These are phyloP conservation scores for Pelargonium australe DNA, from an alignment of 441 rosid species.

Conservation along the genomic window DNA sequence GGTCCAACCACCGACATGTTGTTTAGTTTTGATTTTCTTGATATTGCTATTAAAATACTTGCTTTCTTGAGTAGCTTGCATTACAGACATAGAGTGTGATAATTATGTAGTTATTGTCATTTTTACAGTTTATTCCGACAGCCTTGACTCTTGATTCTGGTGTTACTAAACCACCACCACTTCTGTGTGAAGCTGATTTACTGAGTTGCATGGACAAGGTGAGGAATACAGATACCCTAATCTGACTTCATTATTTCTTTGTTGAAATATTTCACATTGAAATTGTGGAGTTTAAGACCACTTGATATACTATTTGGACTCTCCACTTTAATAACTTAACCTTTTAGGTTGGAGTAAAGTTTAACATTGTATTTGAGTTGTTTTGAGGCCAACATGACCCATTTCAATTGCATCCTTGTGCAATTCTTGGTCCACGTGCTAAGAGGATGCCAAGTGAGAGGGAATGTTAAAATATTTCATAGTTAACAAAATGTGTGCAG, in stretches of 20 bases:
- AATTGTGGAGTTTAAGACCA: conserved; percentile 1
- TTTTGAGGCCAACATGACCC: not conserved
- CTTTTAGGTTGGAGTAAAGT: not conserved
- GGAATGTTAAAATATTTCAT: not conserved
- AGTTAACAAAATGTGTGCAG: too few species aligned
- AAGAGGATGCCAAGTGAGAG: not conserved
- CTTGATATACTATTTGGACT: conserved; percentile 3
- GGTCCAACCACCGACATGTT: not conserved
- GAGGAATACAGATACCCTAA: conserved; percentile 20
- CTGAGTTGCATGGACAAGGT: conserved; percentile 98
- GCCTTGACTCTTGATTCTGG: conserved; percentile 80
- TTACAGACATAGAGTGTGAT: conserved; percentile 13
- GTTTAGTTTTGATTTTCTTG: conserved; percentile 9
- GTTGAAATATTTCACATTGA: not conserved
- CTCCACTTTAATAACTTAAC: too few species aligned
- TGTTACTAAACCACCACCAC: conserved; percentile 86
- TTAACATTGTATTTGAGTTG: not conserved
- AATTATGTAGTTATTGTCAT: conserved; percentile 22
- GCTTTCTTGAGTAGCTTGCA: conserved; percentile 9
- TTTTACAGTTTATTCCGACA: conserved; percentile 75
- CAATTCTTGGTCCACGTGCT: not conserved
- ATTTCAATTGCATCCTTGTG: not conserved
- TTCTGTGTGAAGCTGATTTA: conserved; percentile 87
- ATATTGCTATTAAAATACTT: conserved; percentile 7
- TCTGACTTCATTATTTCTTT: not conserved